Percentiles rank a stretch among this genome's conserved stretches.
Evolutionary conservation across 371 early-diverging fungal genomes (phyloP).

Genomic region (Apophysomyces ossiformis): DNA sequence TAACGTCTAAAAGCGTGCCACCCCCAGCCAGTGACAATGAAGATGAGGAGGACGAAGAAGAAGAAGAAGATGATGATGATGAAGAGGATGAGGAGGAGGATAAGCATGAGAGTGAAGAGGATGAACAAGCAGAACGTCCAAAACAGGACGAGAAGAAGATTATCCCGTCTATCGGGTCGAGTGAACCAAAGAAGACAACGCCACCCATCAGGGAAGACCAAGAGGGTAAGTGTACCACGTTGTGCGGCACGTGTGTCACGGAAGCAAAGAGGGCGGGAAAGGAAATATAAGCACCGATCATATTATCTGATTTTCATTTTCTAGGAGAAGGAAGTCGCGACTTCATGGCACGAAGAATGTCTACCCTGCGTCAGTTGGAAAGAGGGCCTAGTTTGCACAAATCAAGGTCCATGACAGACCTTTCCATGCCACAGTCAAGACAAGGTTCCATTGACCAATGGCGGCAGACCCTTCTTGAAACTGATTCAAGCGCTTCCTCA

Average conservation of each 20-base stretch:
- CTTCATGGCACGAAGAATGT: slow-evolving; percentile 29
- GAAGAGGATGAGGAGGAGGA: slow-evolving; percentile 20
- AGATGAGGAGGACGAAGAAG: slow-evolving; percentile 15
- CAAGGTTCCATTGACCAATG: slow-evolving; percentile 30
- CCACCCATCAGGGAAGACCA: not conserved
- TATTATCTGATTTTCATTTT: slow-evolving; percentile 6
- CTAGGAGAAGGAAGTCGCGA: slow-evolving; percentile 9
- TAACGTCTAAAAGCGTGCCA: not conserved
- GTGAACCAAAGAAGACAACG: not conserved
- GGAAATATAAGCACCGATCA: slow-evolving; percentile 5
- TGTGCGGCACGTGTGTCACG: not conserved
- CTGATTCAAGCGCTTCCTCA: slow-evolving; percentile 15
- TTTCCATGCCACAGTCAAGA: slow-evolving; percentile 19
- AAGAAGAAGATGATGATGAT: slow-evolving; percentile 19
- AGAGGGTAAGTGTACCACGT: slow-evolving; percentile 11
- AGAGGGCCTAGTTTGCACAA: slow-evolving; percentile 36
- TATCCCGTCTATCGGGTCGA: not conserved
- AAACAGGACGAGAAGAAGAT: not conserved
- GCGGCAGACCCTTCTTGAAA: slow-evolving; percentile 27
- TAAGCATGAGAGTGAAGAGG: slow-evolving; percentile 7
- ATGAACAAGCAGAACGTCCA: not conserved
- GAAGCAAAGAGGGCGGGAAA: not conserved
- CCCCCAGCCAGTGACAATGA: slow-evolving; percentile 17
- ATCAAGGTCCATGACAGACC: slow-evolving; percentile 29
- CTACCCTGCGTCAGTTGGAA: slow-evolving; percentile 34